These are phyloP conservation scores for Plantago elongata DNA, from an alignment of 257 asterid species.

Conservation along the genomic window DNA sequence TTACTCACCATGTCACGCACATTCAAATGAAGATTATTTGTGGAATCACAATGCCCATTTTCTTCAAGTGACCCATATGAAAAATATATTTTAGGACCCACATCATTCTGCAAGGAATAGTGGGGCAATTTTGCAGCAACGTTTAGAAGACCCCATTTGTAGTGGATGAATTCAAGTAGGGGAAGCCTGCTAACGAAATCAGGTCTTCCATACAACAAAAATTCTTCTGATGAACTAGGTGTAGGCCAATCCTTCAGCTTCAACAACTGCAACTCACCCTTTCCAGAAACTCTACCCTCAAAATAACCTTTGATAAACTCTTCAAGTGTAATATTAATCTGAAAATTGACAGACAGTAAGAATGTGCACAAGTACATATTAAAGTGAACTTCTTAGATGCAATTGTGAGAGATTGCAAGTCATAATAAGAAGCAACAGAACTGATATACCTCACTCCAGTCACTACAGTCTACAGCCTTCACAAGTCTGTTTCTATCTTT, in stretches of 20 bases:
- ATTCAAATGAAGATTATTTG: conserved; percentile 72
- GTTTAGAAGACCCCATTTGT: conserved; percentile 97
- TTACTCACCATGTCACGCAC: conserved; percentile 87
- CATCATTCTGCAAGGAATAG: conserved; percentile 95
- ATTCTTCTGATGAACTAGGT: conserved; percentile 89
- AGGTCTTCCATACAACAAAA: conserved; percentile 87
- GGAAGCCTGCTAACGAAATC: conserved; percentile 89
- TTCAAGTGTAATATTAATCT: conserved; percentile 71
- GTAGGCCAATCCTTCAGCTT: conserved; percentile 99
- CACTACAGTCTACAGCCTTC: conserved; percentile 69
- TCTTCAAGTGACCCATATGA: conserved; percentile 74
- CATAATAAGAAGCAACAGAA: conserved; percentile 9
- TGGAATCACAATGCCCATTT: conserved; percentile 57
- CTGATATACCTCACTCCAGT: conserved; percentile 62
- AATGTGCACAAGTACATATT: conserved; percentile 17
- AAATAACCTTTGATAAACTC: conserved; percentile 84
- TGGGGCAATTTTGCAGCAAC: conserved; percentile 98
- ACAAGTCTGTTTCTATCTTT: conserved; percentile 66
- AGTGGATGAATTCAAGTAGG: conserved; percentile 88
- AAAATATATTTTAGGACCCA: conserved; percentile 82
- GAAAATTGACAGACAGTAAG: conserved; percentile 33
- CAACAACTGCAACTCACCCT: conserved; percentile 60
- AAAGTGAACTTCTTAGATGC: conserved; percentile 7
- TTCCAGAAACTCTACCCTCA: conserved; percentile 71
- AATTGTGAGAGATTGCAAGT: conserved; percentile 7